Percentiles rank a stretch among this genome's conserved stretches.
Conservation (phyloP, 2,329 filamentous ascomycete genomes). For the Rhexocercosporidium sp. region DNA sequence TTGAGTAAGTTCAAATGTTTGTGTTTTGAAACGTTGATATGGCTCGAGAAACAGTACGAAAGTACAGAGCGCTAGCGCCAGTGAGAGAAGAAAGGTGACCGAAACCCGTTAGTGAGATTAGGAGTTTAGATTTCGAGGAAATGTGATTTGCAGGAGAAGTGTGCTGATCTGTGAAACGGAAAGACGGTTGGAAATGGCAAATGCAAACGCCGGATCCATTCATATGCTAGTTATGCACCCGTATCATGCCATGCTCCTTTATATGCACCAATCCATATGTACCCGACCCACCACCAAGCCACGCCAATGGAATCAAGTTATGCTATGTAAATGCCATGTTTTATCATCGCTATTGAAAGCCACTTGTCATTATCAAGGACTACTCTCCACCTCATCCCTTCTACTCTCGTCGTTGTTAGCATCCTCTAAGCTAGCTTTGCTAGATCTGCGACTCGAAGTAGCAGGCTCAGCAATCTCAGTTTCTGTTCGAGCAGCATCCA, state of each 20-base stretch:
- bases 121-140: too few species aligned
- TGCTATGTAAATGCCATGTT: not conserved
- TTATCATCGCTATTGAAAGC: not conserved
- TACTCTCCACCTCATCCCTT: not conserved
- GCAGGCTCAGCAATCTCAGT: not conserved
- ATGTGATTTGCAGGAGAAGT: too few species aligned
- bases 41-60: too few species aligned
- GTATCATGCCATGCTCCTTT: not conserved
- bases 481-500: slow-evolving; percentile 27
- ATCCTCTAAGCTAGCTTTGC: slow-evolving; percentile 14
- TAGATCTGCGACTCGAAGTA: slow-evolving; percentile 16
- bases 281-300: not conserved
- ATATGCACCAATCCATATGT: not conserved
- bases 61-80: too few species aligned
- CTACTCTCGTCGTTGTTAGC: not conserved
- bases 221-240: not conserved
- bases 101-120: too few species aligned
- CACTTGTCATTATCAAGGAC: not conserved
- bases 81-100: too few species aligned
- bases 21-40: too few species aligned
- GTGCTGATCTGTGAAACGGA: too few species aligned
- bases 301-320: not conserved
- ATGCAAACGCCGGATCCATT: not conserved
- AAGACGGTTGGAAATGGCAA: too few species aligned
- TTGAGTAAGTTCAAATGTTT: too few species aligned